These are phyloP conservation scores for Penicillium sp. DNA, from an alignment of 2,329 filamentous ascomycete species.

Conservation along the genomic window DNA sequence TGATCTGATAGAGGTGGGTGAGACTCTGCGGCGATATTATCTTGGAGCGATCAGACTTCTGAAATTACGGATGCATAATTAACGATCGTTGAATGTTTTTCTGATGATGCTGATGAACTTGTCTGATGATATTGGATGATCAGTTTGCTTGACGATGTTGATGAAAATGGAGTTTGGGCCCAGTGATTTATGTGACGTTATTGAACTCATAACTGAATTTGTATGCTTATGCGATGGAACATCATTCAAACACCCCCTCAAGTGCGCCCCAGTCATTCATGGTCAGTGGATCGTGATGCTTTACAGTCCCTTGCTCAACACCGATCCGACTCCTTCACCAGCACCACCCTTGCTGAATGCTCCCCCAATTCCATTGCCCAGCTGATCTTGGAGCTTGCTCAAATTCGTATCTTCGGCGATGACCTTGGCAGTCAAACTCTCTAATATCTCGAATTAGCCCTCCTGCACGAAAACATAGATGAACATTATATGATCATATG, in stretches of 20 bases:
- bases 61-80: not conserved
- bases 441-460: slow-evolving; percentile 4
- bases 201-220: not conserved
- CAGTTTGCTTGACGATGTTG: not conserved
- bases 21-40: not conserved
- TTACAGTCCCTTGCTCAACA: slow-evolving; percentile 22
- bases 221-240: not conserved
- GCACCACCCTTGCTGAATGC: slow-evolving; percentile 25
- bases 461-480: not conserved
- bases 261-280: not conserved
- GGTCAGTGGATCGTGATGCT: not conserved
- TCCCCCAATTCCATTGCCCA: slow-evolving; percentile 22
- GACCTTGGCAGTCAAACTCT: slow-evolving; percentile 24
- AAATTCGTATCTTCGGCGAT: slow-evolving; percentile 27
- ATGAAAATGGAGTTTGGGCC: not conserved
- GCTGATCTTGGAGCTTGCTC: slow-evolving; percentile 25
- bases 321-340: slow-evolving; percentile 20
- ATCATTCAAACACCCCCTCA: not conserved
- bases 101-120: not conserved
- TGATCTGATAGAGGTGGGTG: not conserved
- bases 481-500: not conserved
- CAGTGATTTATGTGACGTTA: not conserved
- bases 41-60: too few relatives aligned
- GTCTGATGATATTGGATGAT: not conserved
- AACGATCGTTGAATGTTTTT: not conserved